Base-by-base conservation (phyloP, 192 early-diverging fungal species). In the Spizellomyces punctatus region DNA sequence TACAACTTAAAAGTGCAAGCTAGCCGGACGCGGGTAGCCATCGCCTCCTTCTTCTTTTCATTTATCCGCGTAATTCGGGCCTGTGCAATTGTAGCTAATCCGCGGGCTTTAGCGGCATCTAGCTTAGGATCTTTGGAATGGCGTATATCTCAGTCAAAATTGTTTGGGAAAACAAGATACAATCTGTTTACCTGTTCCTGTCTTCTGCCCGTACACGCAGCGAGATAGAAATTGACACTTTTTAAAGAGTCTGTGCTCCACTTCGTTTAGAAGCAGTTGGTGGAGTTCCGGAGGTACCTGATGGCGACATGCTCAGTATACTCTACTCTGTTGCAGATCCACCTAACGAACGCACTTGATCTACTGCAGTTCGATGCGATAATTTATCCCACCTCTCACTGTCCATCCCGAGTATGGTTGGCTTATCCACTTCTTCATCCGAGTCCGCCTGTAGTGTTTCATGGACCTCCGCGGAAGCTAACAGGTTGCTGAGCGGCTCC, bases 51-150 rank as follows among this genome's bases (percentile, higher is more conserved):
- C 59, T 22, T 12, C 36, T 61, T 41, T 14, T 61, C 46, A 17
- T 14, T 21, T 14, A 46, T 70, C 7, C n/a, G 46, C 0, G 3
- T 16, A 17, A 22, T 41, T 10, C n/a, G 68, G 12, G 36, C 46
- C 6, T 5, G 43, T 10, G 61, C 17, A 58, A 9, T 21, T 5
- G 58, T n/a, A 14, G 43, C 12, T 14, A 70, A 59, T 6, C 58
- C 58, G 57, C 21, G 57, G 4, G 68, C 58, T 70, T 70, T 70
- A n/a, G 68, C 57, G 21, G 68, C 55, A 59, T 43, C 58, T n/a
- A 70, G 58, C 22, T n/a, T 27, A 14, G 45, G 9, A 58, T 46
- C 68, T 46, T 54, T n/a, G 27, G 27, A 36, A 36, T 36, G 0
- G 27, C 27, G 3, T 36, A 36, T 36, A 36, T 36, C 27, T 54